A percentile compares a stretch with the other conserved stretches of the same genome.
Conservation (phyloP, 352 stramenopile genomes). For the Globisporangium iwayamae region DNA sequence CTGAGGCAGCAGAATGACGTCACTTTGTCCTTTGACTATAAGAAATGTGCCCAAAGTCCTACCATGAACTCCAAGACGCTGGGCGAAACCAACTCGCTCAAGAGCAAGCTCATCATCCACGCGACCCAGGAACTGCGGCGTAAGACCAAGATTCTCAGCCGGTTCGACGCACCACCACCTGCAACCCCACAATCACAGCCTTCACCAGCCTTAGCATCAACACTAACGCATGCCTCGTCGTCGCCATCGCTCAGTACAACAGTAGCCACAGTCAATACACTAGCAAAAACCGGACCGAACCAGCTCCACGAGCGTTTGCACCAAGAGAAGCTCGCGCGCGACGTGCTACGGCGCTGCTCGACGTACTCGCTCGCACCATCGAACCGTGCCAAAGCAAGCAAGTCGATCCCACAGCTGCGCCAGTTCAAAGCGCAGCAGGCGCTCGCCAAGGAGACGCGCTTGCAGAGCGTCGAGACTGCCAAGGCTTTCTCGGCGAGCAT, state of each 20-base stretch:
- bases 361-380: conserved; percentile 28
- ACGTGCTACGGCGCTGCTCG: conserved; percentile 28
- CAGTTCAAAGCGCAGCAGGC: conserved; percentile 29
- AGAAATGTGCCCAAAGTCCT: conserved; percentile 30
- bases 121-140: conserved; percentile 31
- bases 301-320: conserved; percentile 26
- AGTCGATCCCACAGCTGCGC: conserved; percentile 24
- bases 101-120: conserved; percentile 30
- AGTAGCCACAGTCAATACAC: too few species aligned
- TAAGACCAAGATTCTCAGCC: conserved; percentile 29
- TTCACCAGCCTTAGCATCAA: neutral
- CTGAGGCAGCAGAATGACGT: conserved; percentile 39
- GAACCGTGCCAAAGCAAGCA: conserved; percentile 27
- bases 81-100: conserved; percentile 20
- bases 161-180: neutral
- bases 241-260: neutral
- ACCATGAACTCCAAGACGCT: conserved; percentile 15
- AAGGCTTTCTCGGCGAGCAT: conserved; percentile 61
- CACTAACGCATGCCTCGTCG: neutral
- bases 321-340: conserved; percentile 31
- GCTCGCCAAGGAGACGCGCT: conserved; percentile 25
- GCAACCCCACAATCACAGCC: neutral
- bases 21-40: conserved; percentile 44
- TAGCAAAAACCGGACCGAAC: neutral
- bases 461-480: conserved; percentile 47